Evolutionary conservation across 257 asterid genomes (phyloP), one percentile per base, ranked within the genome.

Genomic region (Haberlea rhodopensis): DNA sequence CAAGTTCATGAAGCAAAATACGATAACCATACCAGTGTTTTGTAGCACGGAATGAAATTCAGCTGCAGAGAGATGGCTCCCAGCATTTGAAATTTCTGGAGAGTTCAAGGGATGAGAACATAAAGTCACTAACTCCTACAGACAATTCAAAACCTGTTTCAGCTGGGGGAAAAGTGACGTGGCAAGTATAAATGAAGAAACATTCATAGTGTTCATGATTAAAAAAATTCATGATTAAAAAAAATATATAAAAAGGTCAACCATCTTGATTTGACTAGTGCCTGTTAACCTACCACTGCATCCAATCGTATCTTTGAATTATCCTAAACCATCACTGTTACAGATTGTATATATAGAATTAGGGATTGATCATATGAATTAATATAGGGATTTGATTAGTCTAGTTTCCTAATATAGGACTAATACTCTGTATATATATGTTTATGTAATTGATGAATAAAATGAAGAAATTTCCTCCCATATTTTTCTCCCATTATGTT

Each of bases 81-180:
- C 99, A 62, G 90, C 97, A 74, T 84, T 81, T 76, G 87, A 84
- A 80, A 92, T 80, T 59, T 85, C 94, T 19, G 87, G 96, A 45
- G 89, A 80, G 76, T 77, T 83, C 81, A 85, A 79, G 22, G 96
- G 99, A 79, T 78, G 79, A 63, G 95, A 74, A 75, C 84, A 80
- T 64, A 89, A 82, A 62, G 96, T 89, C 57, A 92, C 99, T 78
- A 92, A 73, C 76, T 92, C 99, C 99, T 92, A 83, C 48, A 71
- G 74, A 78, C 63, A 78, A 72, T 55, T 43, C 65, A 74, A 25
- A 75, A 57, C 81, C 70, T 75, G 78, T 76, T 63, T 78, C 79
- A 83, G 81, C 67, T 70, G 73, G 68, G 67, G 62, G 72, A 69
- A 65, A n/a, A n/a, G n/a, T n/a, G n/a, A 27, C 62, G 60, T 60